These are phyloP conservation scores for Epichloe hybrida DNA, from an alignment of 2,329 filamentous ascomycete genomes.

Conservation along the genomic window DNA sequence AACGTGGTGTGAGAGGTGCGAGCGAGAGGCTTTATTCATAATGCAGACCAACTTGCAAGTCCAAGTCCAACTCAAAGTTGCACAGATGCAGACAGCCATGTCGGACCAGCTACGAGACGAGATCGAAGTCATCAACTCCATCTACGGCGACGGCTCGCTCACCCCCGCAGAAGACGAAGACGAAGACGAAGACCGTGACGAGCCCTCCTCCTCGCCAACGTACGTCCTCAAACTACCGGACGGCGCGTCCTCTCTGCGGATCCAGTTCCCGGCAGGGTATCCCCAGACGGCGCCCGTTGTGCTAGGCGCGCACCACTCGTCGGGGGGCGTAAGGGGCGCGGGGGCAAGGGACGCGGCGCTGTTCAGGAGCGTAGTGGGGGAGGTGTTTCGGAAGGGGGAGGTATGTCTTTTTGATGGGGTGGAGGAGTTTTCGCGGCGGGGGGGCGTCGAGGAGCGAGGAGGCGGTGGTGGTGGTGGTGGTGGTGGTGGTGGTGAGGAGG, in stretches of 20 bases:
- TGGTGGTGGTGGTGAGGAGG: slow-evolving; percentile 15
- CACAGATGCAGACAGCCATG: slow-evolving; percentile 19
- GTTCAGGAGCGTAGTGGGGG: slow-evolving; percentile 52
- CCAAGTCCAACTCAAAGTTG: too few relatives aligned
- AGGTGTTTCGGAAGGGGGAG: slow-evolving; percentile 61
- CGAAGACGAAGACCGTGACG: slow-evolving; percentile 13
- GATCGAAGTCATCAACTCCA: slow-evolving; percentile 70
- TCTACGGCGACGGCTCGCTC: slow-evolving; percentile 60
- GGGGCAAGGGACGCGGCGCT: slow-evolving; percentile 57
- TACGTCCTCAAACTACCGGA: slow-evolving; percentile 57
- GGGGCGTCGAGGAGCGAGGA: slow-evolving; percentile 21
- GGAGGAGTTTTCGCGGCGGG: slow-evolving; percentile 49
- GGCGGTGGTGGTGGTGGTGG: neutral
- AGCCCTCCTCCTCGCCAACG: slow-evolving; percentile 11
- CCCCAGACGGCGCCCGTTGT: slow-evolving; percentile 61
- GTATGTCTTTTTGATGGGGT: slow-evolving; percentile 90
- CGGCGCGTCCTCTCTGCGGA: slow-evolving; percentile 41
- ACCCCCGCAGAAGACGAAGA: slow-evolving; percentile 20
- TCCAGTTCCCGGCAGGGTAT: slow-evolving; percentile 62
- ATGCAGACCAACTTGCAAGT: too few relatives aligned
- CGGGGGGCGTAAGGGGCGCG: slow-evolving; percentile 58
- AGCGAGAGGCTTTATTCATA: too few relatives aligned
- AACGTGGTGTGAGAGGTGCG: too few relatives aligned
- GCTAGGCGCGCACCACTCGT: slow-evolving; percentile 67
- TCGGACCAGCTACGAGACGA: slow-evolving; percentile 56